A percentile compares a stretch with the other conserved stretches of the same genome.
phyloP scores from a whole-genome alignment of 345 rosid species.

The Salix udensis region DNA sequence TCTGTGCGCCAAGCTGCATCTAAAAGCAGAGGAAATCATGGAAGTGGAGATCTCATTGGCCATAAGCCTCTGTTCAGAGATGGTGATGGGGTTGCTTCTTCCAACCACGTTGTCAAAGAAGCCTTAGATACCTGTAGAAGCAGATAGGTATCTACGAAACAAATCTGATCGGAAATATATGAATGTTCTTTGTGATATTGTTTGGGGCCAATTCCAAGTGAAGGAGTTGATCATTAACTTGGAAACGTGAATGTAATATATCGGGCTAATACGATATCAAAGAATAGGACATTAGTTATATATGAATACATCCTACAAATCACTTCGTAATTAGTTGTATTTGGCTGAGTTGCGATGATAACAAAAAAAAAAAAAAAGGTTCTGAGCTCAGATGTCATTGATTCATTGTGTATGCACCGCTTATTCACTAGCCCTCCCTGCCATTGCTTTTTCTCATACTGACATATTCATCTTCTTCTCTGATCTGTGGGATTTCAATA shows the following conservation, averaged over 20 bases:
- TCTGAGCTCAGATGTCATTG: neutral
- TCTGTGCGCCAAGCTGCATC: slow-evolving; percentile 36
- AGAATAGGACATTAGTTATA: neutral
- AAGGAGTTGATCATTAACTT: neutral
- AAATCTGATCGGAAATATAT: neutral
- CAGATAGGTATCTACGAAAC: neutral
- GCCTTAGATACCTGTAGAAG: slow-evolving; percentile 27
- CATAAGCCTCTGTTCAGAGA: slow-evolving; percentile 29
- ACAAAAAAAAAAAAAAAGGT: neutral
- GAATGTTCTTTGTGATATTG: neutral
- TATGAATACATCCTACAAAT: neutral
- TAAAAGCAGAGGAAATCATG: slow-evolving; percentile 43
- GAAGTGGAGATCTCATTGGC: slow-evolving; percentile 45
- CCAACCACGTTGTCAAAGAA: slow-evolving; percentile 44
- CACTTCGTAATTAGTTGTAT: neutral
- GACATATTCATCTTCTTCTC: neutral
- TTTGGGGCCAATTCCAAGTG: neutral
- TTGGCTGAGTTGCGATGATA: neutral
- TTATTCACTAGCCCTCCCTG: neutral
- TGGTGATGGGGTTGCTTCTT: slow-evolving; percentile 13
- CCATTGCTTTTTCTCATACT: neutral
- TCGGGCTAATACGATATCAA: neutral
- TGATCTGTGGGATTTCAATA: neutral
- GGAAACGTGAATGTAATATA: neutral
- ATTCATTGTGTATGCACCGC: neutral